Evolutionary conservation across 352 stramenopile genomes (phyloP).

Genomic region (Phytophthora megakarya): DNA sequence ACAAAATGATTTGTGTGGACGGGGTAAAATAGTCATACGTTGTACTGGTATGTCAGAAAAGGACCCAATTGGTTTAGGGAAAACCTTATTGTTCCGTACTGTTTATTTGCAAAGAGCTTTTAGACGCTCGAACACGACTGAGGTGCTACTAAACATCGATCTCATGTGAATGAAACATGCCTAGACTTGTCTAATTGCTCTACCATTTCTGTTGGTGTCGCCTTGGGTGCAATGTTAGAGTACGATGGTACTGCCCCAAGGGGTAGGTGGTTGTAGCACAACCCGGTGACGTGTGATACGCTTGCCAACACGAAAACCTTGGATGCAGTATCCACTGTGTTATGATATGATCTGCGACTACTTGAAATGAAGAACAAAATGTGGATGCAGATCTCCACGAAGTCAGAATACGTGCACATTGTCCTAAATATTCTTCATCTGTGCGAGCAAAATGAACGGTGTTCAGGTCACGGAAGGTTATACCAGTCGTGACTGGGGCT

Average conservation of each 20-base stretch:
- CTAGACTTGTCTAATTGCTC: background rate
- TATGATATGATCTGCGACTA: background rate
- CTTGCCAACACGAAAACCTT: background rate
- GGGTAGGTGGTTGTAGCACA: background rate
- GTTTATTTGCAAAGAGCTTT: too few relatives aligned
- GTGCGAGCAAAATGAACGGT: too few relatives aligned
- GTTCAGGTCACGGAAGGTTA: too few relatives aligned
- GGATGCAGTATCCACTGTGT: background rate
- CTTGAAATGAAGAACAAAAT: background rate
- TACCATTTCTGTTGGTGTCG: background rate
- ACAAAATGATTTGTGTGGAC: too few relatives aligned
- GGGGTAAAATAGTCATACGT: too few relatives aligned
- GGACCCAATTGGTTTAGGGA: too few relatives aligned
- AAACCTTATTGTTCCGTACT: too few relatives aligned
- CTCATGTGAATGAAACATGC: background rate
- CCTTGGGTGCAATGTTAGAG: background rate
- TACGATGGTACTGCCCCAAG: conserved; percentile 1
- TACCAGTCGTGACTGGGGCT: too few relatives aligned
- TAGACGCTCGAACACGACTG: too few relatives aligned
- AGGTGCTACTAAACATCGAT: background rate
- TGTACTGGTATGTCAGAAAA: too few relatives aligned
- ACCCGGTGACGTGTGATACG: background rate
- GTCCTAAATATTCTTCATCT: too few relatives aligned
- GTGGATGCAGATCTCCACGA: background rate
- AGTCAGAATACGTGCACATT: too few relatives aligned